Evolutionary conservation across 495 filamentous ascomycete genomes (phyloP).

Genomic region (Tetracladium setigerum): DNA sequence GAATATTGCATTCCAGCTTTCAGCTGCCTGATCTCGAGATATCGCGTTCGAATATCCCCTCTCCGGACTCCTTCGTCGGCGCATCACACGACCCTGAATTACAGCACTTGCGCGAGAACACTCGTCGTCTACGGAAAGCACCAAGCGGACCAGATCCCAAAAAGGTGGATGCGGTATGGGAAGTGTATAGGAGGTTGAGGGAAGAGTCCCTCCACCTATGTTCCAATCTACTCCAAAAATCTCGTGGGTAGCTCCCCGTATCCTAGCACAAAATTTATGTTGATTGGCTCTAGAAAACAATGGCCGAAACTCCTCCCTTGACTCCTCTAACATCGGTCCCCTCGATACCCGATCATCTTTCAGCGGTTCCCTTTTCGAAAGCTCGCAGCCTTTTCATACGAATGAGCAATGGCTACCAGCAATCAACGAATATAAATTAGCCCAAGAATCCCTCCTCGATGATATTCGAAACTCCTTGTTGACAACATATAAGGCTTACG

Average conservation of each 20-base stretch:
- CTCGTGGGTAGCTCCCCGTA: conserved; percentile 8
- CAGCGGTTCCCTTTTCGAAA: conserved; percentile 7
- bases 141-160: conserved; percentile 17
- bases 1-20: conserved; percentile 7
- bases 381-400: conserved; percentile 3
- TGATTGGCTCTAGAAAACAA: conserved; percentile 7
- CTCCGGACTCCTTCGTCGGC: conserved; percentile 14
- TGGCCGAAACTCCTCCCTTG: conserved; percentile 8
- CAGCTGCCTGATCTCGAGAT: conserved; percentile 12
- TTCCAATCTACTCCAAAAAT: conserved; percentile 19
- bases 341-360: conserved; percentile 11
- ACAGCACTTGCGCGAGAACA: conserved; percentile 21
- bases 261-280: background rate
- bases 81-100: conserved; percentile 17
- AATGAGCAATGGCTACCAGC: conserved; percentile 22
- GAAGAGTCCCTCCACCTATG: conserved; percentile 21
- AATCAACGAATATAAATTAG: conserved; percentile 24
- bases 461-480: conserved; percentile 20
- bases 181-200: conserved; percentile 23
- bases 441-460: conserved; percentile 23
- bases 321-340: conserved; percentile 6
- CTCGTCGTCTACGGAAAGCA: conserved; percentile 19
- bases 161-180: conserved; percentile 26
- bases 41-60: conserved; percentile 14
- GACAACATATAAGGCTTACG: conserved; percentile 24